These are phyloP conservation scores for Gryganskiella cystojenkinii DNA, from an alignment of 192 early-diverging fungal genomes.

Conservation along the genomic window DNA sequence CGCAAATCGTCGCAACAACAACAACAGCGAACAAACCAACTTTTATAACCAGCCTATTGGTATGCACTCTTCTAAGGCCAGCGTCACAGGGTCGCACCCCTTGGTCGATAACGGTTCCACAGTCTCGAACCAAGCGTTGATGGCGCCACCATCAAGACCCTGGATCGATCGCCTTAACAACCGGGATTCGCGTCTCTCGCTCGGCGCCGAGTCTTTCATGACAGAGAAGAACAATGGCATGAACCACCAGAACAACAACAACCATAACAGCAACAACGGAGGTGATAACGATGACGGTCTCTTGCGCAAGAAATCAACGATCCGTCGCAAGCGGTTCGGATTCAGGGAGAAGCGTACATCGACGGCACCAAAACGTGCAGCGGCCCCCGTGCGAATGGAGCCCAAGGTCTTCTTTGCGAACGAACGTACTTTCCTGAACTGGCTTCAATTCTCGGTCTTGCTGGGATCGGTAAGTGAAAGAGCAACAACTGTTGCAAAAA, in stretches of 20 bases:
- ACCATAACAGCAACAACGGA: constrained; percentile 1
- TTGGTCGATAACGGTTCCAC: constrained; percentile 23
- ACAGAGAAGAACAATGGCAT: constrained; percentile 26
- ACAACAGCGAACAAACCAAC: not conserved
- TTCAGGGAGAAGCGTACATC: constrained; percentile 37
- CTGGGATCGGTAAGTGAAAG: constrained; percentile 56
- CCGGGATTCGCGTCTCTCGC: constrained; percentile 16
- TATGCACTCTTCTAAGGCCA: constrained; percentile 13
- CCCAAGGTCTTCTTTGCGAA: constrained; percentile 92
- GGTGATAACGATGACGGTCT: constrained; percentile 19
- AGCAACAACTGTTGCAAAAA: not conserved
- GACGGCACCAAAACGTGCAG: constrained; percentile 47
- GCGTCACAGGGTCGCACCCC: constrained; percentile 29
- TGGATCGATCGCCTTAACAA: constrained; percentile 47
- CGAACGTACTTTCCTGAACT: constrained; percentile 86
- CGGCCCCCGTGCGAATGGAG: constrained; percentile 74
- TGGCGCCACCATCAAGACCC: constrained; percentile 32
- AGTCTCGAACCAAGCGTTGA: constrained; percentile 13
- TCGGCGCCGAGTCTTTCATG: constrained; percentile 25
- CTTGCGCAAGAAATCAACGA: constrained; percentile 40
- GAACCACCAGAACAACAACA: not conserved
- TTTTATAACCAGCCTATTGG: constrained; percentile 40
- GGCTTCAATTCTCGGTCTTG: constrained; percentile 81
- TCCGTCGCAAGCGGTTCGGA: constrained; percentile 42
- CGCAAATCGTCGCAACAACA: constrained; percentile 32